Evolutionary conservation across 495 filamentous ascomycete species (phyloP), one percentile per base, ranked within the genome.

Genomic region (Hyaloscypha finlandica): DNA sequence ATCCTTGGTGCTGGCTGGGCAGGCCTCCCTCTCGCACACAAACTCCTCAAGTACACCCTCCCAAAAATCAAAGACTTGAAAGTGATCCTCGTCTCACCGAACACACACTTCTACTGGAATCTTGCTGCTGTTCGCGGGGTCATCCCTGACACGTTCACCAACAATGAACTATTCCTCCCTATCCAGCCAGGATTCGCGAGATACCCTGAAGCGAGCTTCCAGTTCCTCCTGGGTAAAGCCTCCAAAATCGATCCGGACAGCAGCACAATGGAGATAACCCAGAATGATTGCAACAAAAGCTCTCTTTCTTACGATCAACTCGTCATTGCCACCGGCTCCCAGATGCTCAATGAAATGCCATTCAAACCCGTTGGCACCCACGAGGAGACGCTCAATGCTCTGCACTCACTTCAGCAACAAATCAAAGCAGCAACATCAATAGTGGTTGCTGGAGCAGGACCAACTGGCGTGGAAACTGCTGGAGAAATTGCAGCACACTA

Each of bases 371-470:
- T 53, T 19, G 73, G 70, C 20, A 54, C 70, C 5, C 74, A 80
- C 81, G 31, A 73, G 16, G 30, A 8, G 22, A 56, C 53, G 30
- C 8, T 79, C 42, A 54, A 76, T 6, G 56, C 74, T 8, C 74
- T 87, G 58, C 68, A 79, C 51, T 65, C 70, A 3, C 79, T 84
- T 42, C 82, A 82, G 52, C 59, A 79, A 16, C 48, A 68, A n/a
- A 81, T 90, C 63, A 64, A 76, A 0, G 66, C 37, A 1, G 89
- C 88, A n/a, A 81, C 83, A 45, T 81, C 77, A 30, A 85, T 92
- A 59, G 81, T 88, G 6, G 76, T 90, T 45, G 86, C 80, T 8
- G 91, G 91, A 42, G 90, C 81, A 0, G 91, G 91, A 0, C 77
- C 86, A 6, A 84, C 89, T 4, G 90, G 88, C 14, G 81, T 92